Conservation (phyloP, 352 stramenopile species). For the Pythium brachiatum region DNA sequence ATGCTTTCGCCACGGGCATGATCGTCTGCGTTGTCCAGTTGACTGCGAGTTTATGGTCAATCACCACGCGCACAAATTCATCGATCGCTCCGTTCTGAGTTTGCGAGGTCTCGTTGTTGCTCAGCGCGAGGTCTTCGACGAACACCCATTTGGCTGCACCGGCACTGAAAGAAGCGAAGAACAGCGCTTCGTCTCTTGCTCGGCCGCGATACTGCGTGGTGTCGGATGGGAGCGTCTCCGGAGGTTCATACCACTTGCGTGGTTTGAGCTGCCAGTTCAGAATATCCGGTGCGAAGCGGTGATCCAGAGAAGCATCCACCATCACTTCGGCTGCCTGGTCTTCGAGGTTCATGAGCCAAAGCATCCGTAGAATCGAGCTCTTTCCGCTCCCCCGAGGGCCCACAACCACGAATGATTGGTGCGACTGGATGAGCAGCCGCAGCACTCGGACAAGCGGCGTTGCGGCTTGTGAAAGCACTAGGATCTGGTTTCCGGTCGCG, state of each 20-base stretch:
- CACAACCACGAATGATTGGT: conserved; percentile 44
- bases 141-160: conserved; percentile 39
- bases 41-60: conserved; percentile 45
- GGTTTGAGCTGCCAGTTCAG: conserved; percentile 51
- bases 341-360: conserved; percentile 37
- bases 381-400: conserved; percentile 48
- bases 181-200: conserved; percentile 34
- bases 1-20: conserved; percentile 28
- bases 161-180: conserved; percentile 34
- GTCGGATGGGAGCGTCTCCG: neutral
- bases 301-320: conserved; percentile 46
- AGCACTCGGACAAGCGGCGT: conserved; percentile 36
- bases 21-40: conserved; percentile 33
- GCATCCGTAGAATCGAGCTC: conserved; percentile 41
- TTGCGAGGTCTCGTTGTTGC: neutral
- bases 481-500: conserved; percentile 26
- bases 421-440: conserved; percentile 33
- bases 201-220: conserved; percentile 16
- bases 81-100: conserved; percentile 14
- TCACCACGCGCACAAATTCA: conserved; percentile 45
- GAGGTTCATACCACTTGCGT: conserved; percentile 36
- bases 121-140: conserved; percentile 43
- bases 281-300: conserved; percentile 33
- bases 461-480: conserved; percentile 33
- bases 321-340: conserved; percentile 39